Percentiles rank a stretch among this genome's conserved stretches.
These are phyloP conservation scores for Sugiyamaella paludigena DNA, from an alignment of 1,139 yeast genomes.

Conservation along the genomic window DNA sequence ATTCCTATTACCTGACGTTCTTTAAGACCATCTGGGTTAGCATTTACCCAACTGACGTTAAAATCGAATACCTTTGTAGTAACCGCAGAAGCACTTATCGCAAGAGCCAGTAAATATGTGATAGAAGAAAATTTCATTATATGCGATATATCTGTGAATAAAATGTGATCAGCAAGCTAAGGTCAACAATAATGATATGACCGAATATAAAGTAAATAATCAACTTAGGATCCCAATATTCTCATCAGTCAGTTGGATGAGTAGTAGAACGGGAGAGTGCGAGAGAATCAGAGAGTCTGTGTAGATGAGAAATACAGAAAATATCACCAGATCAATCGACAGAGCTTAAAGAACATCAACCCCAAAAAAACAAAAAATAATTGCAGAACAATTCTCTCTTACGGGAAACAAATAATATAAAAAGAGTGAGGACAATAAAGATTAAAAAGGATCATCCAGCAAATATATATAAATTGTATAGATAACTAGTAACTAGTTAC, in stretches of 20 bases:
- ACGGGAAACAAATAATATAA: too few relatives aligned
- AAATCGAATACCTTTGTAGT: slow-evolving; percentile 63
- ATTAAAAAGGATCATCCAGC: too few relatives aligned
- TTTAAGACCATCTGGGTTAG: slow-evolving; percentile 72
- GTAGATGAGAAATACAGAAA: neutral
- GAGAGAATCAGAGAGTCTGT: neutral
- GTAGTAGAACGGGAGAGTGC: neutral
- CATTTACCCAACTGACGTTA: slow-evolving; percentile 67
- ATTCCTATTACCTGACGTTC: slow-evolving; percentile 73
- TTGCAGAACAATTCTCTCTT: too few relatives aligned
- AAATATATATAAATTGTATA: too few relatives aligned
- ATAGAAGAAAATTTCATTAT: slow-evolving; percentile 12
- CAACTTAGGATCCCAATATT: too few relatives aligned
- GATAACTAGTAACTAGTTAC: too few relatives aligned
- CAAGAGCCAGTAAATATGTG: slow-evolving; percentile 10
- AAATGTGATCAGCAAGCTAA: neutral
- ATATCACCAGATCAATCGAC: neutral
- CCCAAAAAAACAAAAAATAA: too few relatives aligned
- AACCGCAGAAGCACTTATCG: slow-evolving; percentile 44
- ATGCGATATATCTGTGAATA: slow-evolving; percentile 2
- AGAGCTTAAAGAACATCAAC: too few relatives aligned
- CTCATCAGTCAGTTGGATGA: slow-evolving; percentile 1
- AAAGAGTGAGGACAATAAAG: too few relatives aligned
- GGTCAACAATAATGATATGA: neutral
- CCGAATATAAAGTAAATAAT: neutral